Conservation (phyloP, 2,329 filamentous ascomycete species). For the Colletotrichum karsti region DNA sequence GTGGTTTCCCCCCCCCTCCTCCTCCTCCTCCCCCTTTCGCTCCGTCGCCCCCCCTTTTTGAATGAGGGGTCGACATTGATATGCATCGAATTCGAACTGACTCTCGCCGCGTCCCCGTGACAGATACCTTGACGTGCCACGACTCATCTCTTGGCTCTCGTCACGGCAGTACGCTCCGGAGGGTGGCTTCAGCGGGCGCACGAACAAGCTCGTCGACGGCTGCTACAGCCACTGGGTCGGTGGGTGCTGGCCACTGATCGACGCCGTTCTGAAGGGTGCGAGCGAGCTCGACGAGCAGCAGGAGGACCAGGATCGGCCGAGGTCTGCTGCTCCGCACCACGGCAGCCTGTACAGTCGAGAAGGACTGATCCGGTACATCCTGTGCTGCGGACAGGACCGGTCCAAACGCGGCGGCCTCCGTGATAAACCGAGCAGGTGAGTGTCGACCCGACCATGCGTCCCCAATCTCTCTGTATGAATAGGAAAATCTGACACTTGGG, state of each 20-base stretch:
- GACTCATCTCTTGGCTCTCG: conserved; percentile 87
- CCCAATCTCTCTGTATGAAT: too few relatives aligned
- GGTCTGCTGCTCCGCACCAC: conserved; percentile 34
- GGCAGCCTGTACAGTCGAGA: conserved; percentile 79
- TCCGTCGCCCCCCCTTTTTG: background rate
- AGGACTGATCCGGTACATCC: conserved; percentile 87
- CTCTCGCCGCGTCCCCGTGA: conserved; percentile 26
- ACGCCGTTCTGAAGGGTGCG: conserved; percentile 75
- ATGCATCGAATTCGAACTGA: conserved; percentile 38
- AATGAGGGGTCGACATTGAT: conserved; percentile 46
- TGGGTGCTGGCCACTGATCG: conserved; percentile 90
- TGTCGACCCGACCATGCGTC: too few relatives aligned
- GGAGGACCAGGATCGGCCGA: conserved; percentile 31
- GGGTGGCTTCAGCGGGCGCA: conserved; percentile 91
- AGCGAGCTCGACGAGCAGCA: conserved; percentile 33
- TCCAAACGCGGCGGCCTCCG: conserved; percentile 79
- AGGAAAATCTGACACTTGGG: background rate
- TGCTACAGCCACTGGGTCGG: conserved; percentile 99
- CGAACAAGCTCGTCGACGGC: conserved; percentile 97
- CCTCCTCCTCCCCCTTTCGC: background rate
- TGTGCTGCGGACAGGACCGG: conserved; percentile 85
- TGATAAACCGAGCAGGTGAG: conserved; percentile 90
- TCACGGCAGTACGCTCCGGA: conserved; percentile 90
- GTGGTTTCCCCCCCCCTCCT: background rate
- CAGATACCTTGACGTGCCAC: conserved; percentile 79